Percentiles rank a stretch among this genome's conserved stretches.
Conservation (phyloP, 2,329 filamentous ascomycete species). For the Paracoccidioides lutzii region DNA sequence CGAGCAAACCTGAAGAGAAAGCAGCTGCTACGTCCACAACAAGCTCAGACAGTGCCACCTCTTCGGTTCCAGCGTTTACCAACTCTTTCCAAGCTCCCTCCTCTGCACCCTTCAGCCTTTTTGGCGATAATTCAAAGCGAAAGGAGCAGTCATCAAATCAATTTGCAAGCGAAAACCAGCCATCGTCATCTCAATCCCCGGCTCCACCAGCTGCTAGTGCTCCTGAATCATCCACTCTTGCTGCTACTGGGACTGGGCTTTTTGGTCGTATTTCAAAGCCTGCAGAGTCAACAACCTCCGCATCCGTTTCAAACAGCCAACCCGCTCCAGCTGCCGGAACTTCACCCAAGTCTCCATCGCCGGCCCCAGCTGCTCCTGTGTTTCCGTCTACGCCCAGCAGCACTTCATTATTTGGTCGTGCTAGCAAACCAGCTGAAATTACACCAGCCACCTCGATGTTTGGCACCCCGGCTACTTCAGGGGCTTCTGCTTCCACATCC, state of each 20-base stretch:
- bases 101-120: conserved; percentile 1
- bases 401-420: conserved; percentile 2
- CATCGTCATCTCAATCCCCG: background rate
- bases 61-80: conserved; percentile 1
- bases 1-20: background rate
- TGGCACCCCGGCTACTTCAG: conserved; percentile 2
- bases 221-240: background rate
- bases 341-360: background rate
- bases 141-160: conserved; percentile 3
- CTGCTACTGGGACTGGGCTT: conserved; percentile 1
- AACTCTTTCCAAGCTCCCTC: background rate
- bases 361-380: background rate
- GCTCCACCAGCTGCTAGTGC: background rate
- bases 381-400: conserved; percentile 1
- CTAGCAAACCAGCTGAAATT: background rate
- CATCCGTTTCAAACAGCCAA: background rate
- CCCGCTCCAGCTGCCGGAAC: background rate
- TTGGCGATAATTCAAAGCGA: background rate
- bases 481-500: background rate
- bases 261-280: conserved; percentile 5
- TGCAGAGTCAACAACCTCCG: background rate
- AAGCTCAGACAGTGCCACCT: background rate
- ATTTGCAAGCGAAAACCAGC: conserved; percentile 5
- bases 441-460: background rate
- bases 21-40: conserved; percentile 4